Evolutionary conservation across 2,329 filamentous ascomycete species (phyloP).

Genomic region (Pseudogymnoascus sp.): DNA sequence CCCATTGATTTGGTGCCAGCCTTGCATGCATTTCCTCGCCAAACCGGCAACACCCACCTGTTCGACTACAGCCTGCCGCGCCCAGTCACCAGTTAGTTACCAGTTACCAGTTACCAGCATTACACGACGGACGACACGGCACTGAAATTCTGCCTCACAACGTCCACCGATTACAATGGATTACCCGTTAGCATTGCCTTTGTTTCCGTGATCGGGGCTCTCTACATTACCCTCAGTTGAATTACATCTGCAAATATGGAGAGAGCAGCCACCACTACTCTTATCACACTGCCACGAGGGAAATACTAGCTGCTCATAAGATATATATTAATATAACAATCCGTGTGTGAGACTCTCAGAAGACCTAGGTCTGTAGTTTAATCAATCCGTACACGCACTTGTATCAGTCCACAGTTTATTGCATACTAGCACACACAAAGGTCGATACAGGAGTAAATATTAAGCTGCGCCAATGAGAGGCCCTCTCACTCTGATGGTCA

Average conservation of each 20-base stretch:
- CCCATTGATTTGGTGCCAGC: neutral
- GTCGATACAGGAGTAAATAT: neutral
- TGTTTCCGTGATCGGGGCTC: neutral
- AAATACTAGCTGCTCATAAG: neutral
- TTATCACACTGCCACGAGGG: neutral
- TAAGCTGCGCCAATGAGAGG: constrained; percentile 1
- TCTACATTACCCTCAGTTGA: neutral
- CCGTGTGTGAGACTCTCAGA: neutral
- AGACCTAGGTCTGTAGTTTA: neutral
- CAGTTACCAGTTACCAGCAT: no score
- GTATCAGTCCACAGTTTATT: neutral
- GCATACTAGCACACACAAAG: neutral
- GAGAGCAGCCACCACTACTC: neutral
- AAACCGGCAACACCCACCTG: neutral
- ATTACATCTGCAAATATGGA: neutral
- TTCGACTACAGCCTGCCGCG: neutral
- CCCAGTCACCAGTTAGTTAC: no score
- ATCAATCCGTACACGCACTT: neutral
- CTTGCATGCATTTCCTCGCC: neutral
- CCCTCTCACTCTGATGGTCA: neutral
- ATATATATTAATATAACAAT: neutral
- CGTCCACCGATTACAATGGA: neutral
- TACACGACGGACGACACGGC: neutral
- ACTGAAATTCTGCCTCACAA: neutral
- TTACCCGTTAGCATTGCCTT: neutral